Evolutionary conservation across 768 basidiomycete species (phyloP).

Genomic region (Calocybe cyanea): DNA sequence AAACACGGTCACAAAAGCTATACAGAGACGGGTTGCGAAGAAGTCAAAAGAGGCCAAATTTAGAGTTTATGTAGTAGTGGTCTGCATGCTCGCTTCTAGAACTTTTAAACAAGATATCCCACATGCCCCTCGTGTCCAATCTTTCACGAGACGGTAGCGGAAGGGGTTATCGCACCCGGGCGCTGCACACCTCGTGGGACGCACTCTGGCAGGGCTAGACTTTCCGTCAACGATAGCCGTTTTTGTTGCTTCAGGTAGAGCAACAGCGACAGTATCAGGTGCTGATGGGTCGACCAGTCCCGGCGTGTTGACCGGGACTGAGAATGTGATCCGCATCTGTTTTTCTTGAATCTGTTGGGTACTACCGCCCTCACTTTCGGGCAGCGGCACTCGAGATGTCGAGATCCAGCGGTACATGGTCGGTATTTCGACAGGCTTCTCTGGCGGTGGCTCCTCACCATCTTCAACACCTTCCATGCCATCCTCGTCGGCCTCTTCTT

Average conservation of each 20-base stretch:
- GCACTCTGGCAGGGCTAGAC: not conserved
- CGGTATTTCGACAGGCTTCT: slow-evolving; percentile 30
- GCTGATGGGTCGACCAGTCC: no score
- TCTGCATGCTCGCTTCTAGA: slow-evolving; percentile 33
- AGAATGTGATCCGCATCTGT: slow-evolving; percentile 49
- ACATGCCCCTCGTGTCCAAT: slow-evolving; percentile 63
- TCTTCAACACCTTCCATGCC: slow-evolving; percentile 35
- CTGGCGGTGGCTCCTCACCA: slow-evolving; percentile 27
- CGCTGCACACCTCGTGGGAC: slow-evolving; percentile 45
- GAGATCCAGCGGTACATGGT: slow-evolving; percentile 76
- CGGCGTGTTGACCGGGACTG: slow-evolving; percentile 54
- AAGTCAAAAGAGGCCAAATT: no score
- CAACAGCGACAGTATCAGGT: slow-evolving; percentile 1
- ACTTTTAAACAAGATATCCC: slow-evolving; percentile 62
- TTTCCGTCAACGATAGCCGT: not conserved
- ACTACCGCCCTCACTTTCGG: not conserved
- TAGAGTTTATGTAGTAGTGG: no score
- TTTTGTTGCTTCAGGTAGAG: slow-evolving; percentile 7
- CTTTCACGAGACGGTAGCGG: slow-evolving; percentile 64
- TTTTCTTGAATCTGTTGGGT: not conserved
- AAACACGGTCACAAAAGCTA: no score
- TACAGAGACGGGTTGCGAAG: no score
- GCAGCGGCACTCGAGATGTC: slow-evolving; percentile 33
- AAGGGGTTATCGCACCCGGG: slow-evolving; percentile 50
- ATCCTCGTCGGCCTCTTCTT: slow-evolving; percentile 38